Evolutionary conservation across 106 monocot genomes (phyloP).

Genomic region (Dioscorea zingiberensis): DNA sequence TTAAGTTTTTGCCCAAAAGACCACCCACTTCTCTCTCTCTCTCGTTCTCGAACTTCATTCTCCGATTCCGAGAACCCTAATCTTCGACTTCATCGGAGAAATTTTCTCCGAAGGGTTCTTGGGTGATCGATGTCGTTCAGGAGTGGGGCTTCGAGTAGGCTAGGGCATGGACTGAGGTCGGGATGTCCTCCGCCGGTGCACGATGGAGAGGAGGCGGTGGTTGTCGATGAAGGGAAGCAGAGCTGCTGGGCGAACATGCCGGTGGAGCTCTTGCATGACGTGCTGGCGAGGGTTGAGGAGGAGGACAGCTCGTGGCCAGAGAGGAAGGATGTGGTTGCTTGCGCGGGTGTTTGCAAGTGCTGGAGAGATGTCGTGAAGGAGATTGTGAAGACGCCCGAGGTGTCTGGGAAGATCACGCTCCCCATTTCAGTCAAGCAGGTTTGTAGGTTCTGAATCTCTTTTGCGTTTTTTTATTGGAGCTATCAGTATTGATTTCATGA

Average conservation of each 20-base stretch:
- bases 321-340: conserved; percentile 77
- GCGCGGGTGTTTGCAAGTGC: conserved; percentile 82
- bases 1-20: too few species aligned
- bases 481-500: too few species aligned
- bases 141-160: conserved; percentile 23
- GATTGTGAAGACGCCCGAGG: conserved; percentile 65
- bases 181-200: conserved; percentile 38
- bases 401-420: conserved; percentile 73
- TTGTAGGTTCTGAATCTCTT: background rate
- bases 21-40: too few species aligned
- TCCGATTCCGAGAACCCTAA: too few species aligned
- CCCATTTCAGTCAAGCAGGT: conserved; percentile 94
- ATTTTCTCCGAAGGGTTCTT: too few species aligned
- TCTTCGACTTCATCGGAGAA: too few species aligned
- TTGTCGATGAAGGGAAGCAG: conserved; percentile 22
- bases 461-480: too few species aligned
- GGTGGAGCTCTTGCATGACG: conserved; percentile 74
- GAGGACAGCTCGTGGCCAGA: conserved; percentile 58
- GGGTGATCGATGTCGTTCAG: too few species aligned
- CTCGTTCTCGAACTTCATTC: too few species aligned
- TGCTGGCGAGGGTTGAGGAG: conserved; percentile 75
- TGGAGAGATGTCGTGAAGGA: conserved; percentile 93
- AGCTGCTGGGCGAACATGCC: conserved; percentile 75
- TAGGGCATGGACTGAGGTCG: conserved; percentile 25
- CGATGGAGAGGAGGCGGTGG: conserved; percentile 12